These are phyloP conservation scores for Polymyxa betae DNA, from an alignment of 208 protist species.

Conservation along the genomic window DNA sequence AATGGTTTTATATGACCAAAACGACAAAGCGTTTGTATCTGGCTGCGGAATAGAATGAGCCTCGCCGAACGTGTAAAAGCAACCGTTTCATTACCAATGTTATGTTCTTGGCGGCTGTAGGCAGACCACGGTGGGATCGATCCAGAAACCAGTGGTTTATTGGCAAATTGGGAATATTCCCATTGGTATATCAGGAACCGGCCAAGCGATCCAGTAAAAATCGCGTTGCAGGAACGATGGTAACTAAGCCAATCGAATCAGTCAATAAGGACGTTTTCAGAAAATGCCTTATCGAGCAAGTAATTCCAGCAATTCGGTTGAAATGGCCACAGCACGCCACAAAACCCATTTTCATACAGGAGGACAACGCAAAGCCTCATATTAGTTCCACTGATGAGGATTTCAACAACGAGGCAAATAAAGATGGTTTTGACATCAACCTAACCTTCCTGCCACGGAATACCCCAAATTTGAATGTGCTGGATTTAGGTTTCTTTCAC, in stretches of 20 bases:
- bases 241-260: not conserved
- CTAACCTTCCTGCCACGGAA: not conserved
- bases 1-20: constrained; percentile 34
- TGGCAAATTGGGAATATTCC: not conserved
- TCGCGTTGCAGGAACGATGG: not conserved
- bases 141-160: not conserved
- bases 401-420: not conserved
- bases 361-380: not conserved
- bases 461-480: not conserved
- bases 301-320: not conserved
- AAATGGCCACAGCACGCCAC: not conserved
- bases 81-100: constrained; percentile 43
- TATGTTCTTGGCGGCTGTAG: constrained; percentile 19
- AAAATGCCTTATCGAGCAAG: not conserved
- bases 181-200: constrained; percentile 8
- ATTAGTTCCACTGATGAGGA: not conserved
- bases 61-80: not conserved
- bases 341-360: not conserved
- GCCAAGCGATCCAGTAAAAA: constrained; percentile 31
- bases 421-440: not conserved
- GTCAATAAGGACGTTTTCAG: not conserved
- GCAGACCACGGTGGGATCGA: not conserved
- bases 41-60: not conserved
- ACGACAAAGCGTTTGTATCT: not conserved
- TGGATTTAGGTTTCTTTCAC: not conserved